Base-by-base conservation (phyloP, 805 yeast genomes). In the Ogataea minuta region DNA sequence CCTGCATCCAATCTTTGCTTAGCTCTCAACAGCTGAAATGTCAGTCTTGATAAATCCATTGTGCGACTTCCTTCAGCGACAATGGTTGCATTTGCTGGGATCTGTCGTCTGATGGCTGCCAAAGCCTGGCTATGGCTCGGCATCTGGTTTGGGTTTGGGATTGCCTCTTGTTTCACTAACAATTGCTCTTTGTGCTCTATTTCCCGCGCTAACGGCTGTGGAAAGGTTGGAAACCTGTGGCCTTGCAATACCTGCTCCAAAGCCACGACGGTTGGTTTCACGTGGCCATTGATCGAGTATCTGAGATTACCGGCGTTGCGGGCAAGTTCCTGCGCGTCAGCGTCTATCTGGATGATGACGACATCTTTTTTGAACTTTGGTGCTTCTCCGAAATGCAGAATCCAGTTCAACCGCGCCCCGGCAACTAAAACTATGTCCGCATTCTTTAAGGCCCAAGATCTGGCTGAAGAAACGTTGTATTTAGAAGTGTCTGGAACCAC, bases 11-110 rank as follows among this genome's bases (percentile, higher is more conserved):
- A 59, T 26, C 86, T 59, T 14, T 66, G 72, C 43, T 72, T 70
- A 0, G 88, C 82, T 2, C 49, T 48, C 6, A 62, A 58, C 34
- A 79, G 66, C 4, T 77, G 75, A 54, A 82, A 81, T 0, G 82
- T 73, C 9, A 77, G 66, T 33, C 89, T 65, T 2, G 87, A 80
- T 15, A 76, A 67, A 49, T 82, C 89, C 88, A 82, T 81, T 0
- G 88, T 80, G 52, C 81, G 80, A 1, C 89, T 88, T n/a, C 89
- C 89, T 56, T 82, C 89, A 4, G 79, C 69, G 1, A 81, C 72
- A 26, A 71, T 65, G 3, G 78, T 52, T 1, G 74, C 60, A 9
- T 64, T 49, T 3, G 6, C 56, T 44, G 31, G 60, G 59, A 23
- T 55, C 44, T 4, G 43, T 52, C 1, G 49, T 43, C 21, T 79